phyloP scores from a whole-genome alignment of 139 green algal genomes.

The Mychonastes homosphaera region DNA sequence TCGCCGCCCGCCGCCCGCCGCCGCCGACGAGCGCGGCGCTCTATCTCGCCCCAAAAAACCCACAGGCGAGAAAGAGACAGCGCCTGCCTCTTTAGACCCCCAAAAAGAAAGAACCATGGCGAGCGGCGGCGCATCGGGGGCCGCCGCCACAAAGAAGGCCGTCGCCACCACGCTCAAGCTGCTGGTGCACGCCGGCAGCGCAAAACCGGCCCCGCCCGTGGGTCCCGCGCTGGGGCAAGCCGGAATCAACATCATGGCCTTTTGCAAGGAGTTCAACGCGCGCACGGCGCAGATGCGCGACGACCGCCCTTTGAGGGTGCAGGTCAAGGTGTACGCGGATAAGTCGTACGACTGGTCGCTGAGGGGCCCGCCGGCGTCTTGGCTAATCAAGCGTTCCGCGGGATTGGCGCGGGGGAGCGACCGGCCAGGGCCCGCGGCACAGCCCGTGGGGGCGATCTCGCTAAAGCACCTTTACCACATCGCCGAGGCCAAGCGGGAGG shows the following conservation, averaged over 20 bases:
- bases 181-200: conserved; percentile 81
- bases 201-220: conserved; percentile 89
- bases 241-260: conserved; percentile 97
- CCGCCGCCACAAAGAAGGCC: conserved; percentile 27
- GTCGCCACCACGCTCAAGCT: conserved; percentile 70
- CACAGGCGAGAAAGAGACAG: too few species aligned
- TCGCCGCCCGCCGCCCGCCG: too few species aligned
- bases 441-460: conserved; percentile 54
- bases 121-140: too few species aligned
- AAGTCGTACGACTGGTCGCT: conserved; percentile 82
- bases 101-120: conserved; percentile 20
- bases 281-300: conserved; percentile 77
- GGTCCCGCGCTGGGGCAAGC: conserved; percentile 87
- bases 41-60: too few species aligned
- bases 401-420: conserved; percentile 53
- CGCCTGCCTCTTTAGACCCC: too few species aligned
- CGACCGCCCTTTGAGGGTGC: conserved; percentile 29
- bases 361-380: conserved; percentile 58
- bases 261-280: conserved; percentile 99
- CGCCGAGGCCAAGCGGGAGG: conserved; percentile 67
- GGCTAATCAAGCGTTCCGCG: conserved; percentile 74
- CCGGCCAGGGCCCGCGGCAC: conserved; percentile 72
- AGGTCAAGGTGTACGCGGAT: conserved; percentile 59
- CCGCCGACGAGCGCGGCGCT: too few species aligned
- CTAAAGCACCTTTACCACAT: conserved; percentile 94